These are phyloP conservation scores for Aureobasidium melanogenum DNA, from an alignment of 2,329 filamentous ascomycete species.

Conservation along the genomic window DNA sequence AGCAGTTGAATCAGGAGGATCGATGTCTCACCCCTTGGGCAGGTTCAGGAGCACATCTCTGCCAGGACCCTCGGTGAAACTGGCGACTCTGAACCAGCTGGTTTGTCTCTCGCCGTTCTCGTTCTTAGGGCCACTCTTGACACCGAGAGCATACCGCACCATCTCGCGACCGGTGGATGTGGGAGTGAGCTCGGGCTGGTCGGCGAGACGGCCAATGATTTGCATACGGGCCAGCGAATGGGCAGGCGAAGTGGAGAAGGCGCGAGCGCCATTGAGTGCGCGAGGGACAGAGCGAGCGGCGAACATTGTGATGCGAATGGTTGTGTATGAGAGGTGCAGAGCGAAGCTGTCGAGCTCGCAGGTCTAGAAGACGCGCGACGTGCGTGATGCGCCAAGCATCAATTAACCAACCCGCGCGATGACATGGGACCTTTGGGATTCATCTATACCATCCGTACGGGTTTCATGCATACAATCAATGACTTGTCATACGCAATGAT, in stretches of 20 bases:
- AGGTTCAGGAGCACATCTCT: slow-evolving; percentile 65
- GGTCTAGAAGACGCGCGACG: not conserved
- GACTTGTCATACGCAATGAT: not conserved
- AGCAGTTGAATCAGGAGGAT: not conserved
- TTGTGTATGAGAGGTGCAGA: not conserved
- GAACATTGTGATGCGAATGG: slow-evolving; percentile 30
- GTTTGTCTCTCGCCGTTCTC: slow-evolving; percentile 58
- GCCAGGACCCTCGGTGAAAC: slow-evolving; percentile 60
- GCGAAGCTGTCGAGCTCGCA: not conserved
- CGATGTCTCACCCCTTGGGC: slow-evolving; percentile 66
- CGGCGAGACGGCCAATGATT: slow-evolving; percentile 76
- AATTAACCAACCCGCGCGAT: slow-evolving; percentile 3
- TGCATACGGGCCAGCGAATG: slow-evolving; percentile 68
- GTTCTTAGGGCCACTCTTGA: slow-evolving; percentile 56
- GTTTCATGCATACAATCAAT: not conserved
- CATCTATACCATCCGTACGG: not conserved
- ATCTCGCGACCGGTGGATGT: slow-evolving; percentile 65
- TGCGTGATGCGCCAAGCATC: slow-evolving; percentile 2
- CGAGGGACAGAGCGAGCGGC: slow-evolving; percentile 40
- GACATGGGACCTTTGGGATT: not conserved
- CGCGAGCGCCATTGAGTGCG: slow-evolving; percentile 43
- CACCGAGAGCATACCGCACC: slow-evolving; percentile 68
- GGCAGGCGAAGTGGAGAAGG: slow-evolving; percentile 63
- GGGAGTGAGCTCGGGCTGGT: slow-evolving; percentile 64
- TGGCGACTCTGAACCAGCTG: slow-evolving; percentile 76